Conservation (phyloP, 805 yeast genomes). For the Barnettozyma botsteinii region DNA sequence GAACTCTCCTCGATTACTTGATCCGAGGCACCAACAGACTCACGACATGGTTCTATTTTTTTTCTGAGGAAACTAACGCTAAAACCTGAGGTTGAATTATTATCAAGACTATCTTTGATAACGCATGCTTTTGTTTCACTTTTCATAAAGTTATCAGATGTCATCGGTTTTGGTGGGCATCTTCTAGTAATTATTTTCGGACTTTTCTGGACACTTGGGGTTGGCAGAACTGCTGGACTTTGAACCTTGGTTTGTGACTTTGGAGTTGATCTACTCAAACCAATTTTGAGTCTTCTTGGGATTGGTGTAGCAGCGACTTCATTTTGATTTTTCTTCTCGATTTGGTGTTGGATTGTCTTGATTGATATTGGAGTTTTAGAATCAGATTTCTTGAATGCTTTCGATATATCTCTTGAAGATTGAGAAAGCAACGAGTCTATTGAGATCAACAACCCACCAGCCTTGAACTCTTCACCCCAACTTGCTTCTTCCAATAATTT, state of each 20-base stretch:
- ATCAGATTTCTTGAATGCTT: conserved; percentile 9
- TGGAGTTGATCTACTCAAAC: conserved; percentile 14
- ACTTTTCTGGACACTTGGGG: no score
- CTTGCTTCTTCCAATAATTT: conserved; percentile 4
- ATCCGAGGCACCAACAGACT: no score
- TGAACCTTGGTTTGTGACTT: no score
- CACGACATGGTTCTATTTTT: no score
- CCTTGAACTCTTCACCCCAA: conserved; percentile 16
- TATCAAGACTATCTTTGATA: no score
- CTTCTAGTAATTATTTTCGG: no score
- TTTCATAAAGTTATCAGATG: no score
- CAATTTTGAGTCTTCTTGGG: conserved; percentile 9
- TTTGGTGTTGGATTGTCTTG: not conserved
- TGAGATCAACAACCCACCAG: conserved; percentile 15
- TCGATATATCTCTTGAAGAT: conserved; percentile 16
- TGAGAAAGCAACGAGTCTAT: conserved; percentile 12
- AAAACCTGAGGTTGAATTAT: no score
- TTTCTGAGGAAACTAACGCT: no score
- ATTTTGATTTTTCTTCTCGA: not conserved
- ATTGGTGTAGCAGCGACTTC: not conserved
- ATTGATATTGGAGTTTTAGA: conserved; percentile 2
- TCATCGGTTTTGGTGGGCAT: no score
- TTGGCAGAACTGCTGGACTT: no score
- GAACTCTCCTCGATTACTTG: not conserved
- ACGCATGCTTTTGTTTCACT: no score